Percentiles rank a stretch among this genome's conserved stretches.
Conservation (phyloP, 2,329 filamentous ascomycete genomes). For the Oidium heveae region DNA sequence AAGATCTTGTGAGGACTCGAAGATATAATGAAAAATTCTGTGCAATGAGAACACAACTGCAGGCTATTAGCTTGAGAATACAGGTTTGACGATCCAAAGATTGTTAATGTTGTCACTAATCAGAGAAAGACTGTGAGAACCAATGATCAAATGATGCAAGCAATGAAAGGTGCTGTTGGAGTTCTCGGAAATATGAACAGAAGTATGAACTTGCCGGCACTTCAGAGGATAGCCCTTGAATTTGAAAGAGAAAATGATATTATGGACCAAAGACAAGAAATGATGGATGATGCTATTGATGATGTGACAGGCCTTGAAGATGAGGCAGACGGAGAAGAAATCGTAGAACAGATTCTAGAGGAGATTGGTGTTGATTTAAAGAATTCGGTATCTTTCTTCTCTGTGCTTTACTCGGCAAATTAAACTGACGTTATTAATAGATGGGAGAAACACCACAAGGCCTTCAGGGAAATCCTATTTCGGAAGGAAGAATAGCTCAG, state of each 20-base stretch:
- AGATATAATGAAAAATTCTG: slow-evolving; percentile 97
- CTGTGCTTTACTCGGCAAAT: not conserved
- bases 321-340: slow-evolving; percentile 89
- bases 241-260: slow-evolving; percentile 98
- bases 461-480: slow-evolving; percentile 44
- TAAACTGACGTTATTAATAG: slow-evolving; percentile 21
- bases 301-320: slow-evolving; percentile 77
- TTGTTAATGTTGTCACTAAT: not conserved
- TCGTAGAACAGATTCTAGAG: slow-evolving; percentile 87
- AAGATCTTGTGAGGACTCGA: slow-evolving; percentile 81
- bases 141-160: slow-evolving; percentile 99
- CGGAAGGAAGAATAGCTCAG: slow-evolving; percentile 62
- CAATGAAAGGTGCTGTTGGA: slow-evolving; percentile 92
- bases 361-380: slow-evolving; percentile 90
- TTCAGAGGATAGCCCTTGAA: slow-evolving; percentile 95
- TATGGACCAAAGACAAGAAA: slow-evolving; percentile 96
- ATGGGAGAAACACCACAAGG: slow-evolving; percentile 78
- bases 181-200: slow-evolving; percentile 92
- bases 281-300: slow-evolving; percentile 98
- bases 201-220: slow-evolving; percentile 84
- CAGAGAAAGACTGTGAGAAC: slow-evolving; percentile 60
- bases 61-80: slow-evolving; percentile 83
- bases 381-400: slow-evolving; percentile 42
- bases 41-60: slow-evolving; percentile 86
- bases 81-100: slow-evolving; percentile 32